Base-by-base conservation (phyloP, 2,329 filamentous ascomycete species). In the Tolypocladium ophioglossoides region DNA sequence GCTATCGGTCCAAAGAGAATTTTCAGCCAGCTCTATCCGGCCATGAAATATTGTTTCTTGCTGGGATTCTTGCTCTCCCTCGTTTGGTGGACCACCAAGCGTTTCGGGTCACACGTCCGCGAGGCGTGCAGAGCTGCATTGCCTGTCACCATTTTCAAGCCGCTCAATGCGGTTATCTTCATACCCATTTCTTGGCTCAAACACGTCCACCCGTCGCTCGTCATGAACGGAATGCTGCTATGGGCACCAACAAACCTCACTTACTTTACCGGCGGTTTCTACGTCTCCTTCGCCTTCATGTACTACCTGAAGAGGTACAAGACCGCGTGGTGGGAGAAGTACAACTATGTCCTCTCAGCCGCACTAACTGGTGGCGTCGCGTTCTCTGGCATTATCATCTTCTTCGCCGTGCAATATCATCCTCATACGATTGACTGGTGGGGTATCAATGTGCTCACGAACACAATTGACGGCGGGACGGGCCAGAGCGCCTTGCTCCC, bases 1-100 rank as follows among this genome's bases (percentile, higher is more conserved):
- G 59, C 64, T 4, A 60, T 66, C 38, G 64, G 59, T 55, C 64
- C 52, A 44, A 61, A 62, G 55, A 63, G 53, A 63, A 64, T 74
- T 65, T 75, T 75, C 58, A 66, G 68, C 47, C 61, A 66, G 20
- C 61, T 74, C 35, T 75, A 74, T 56, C 72, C 71, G 2, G 57
- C 70, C n/a, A 64, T 74, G 52, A 71, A 72, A 58, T 74, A 70
- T 65, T 74, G 72, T 54, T 74, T 74, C 63, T 63, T 74, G 10
- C 67, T 74, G 35, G 72, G 72, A 4, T 58, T 66, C 27, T 57
- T 62, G 40, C 61, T 75, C 12, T 67, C 70, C 16, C 14, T 75
- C 6, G 51, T 68, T 3, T 75, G 72, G 58, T 64, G 52, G 54
- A 86, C 86, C 7, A 78, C 87, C 63, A 89, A 89, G 63, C 85